phyloP scores from a whole-genome alignment of 495 filamentous ascomycete genomes.

The Penicillium parvum region DNA sequence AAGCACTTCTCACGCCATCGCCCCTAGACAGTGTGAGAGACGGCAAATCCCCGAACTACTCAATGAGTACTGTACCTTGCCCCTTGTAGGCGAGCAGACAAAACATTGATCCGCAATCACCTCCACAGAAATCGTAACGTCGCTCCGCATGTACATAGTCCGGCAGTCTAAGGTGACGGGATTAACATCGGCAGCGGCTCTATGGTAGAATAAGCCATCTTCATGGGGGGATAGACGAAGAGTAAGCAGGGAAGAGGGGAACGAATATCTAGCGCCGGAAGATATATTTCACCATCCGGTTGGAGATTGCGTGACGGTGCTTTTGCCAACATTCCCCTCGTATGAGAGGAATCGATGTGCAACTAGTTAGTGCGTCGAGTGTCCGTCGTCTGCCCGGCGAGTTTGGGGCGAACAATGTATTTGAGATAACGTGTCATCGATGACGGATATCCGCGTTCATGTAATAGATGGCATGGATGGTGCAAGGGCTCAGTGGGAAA shows the following conservation, averaged over 20 bases:
- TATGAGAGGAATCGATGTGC: too few relatives aligned
- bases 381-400: too few relatives aligned
- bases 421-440: too few relatives aligned
- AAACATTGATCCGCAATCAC: constrained; percentile 25
- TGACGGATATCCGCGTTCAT: too few relatives aligned
- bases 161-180: too few relatives aligned
- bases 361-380: too few relatives aligned
- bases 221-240: too few relatives aligned
- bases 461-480: too few relatives aligned
- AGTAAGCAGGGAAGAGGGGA: neutral
- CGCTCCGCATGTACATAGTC: too few relatives aligned
- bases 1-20: constrained; percentile 17
- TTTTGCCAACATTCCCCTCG: neutral
- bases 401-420: too few relatives aligned
- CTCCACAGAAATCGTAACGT: constrained; percentile 18
- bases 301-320: constrained; percentile 22
- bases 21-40: neutral
- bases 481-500: too few relatives aligned
- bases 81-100: neutral
- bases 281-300: constrained; percentile 21
- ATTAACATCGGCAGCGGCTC: neutral
- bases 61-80: neutral
- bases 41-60: constrained; percentile 5
- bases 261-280: neutral
- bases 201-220: neutral